A percentile compares a stretch with the other conserved stretches of the same genome.
These are phyloP conservation scores for Alnus rubra DNA, from an alignment of 306 rosid species.

Conservation along the genomic window DNA sequence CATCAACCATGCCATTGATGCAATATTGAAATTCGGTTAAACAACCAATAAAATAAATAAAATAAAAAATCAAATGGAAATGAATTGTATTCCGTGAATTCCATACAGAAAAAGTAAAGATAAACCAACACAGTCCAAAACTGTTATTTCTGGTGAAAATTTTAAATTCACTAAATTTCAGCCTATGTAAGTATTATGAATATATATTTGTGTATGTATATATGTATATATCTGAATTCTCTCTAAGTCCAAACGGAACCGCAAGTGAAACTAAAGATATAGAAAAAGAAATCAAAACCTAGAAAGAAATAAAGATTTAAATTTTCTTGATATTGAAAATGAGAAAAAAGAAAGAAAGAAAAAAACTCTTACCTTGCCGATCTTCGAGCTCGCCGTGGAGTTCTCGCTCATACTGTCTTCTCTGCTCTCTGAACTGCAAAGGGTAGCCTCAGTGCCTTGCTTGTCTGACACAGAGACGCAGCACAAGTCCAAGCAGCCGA, in stretches of 20 bases:
- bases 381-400: constrained; percentile 52
- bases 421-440: constrained; percentile 34
- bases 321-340: not conserved
- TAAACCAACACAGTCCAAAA: not conserved
- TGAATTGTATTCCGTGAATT: not conserved
- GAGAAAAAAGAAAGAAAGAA: not conserved
- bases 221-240: not conserved
- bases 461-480: constrained; percentile 41
- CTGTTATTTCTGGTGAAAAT: not conserved
- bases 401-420: constrained; percentile 27
- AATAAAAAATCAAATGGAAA: not conserved
- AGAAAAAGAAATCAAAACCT: not conserved
- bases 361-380: constrained; percentile 47
- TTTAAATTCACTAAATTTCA: not conserved
- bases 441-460: constrained; percentile 17
- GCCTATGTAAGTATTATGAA: no score
- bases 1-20: not conserved
- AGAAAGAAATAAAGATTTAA: not conserved
- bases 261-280: not conserved
- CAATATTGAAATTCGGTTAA: not conserved
- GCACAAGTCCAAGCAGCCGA: constrained; percentile 52
- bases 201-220: no score
- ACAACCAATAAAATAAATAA: not conserved
- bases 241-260: not conserved
- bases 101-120: not conserved